These are phyloP conservation scores for Sporothrix schenckii DNA, from an alignment of 2,329 filamentous ascomycete species.

Conservation along the genomic window DNA sequence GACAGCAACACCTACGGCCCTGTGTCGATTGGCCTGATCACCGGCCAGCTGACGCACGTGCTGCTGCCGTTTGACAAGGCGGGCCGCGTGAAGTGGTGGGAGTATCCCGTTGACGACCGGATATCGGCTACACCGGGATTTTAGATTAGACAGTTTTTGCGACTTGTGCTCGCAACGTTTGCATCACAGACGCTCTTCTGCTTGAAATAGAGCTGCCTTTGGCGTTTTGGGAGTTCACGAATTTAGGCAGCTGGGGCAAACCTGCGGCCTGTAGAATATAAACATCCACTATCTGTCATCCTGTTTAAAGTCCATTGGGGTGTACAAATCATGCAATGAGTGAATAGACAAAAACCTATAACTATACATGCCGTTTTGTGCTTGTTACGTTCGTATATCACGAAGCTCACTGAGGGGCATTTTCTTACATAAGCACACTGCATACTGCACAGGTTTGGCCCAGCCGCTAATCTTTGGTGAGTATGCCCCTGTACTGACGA, in stretches of 20 bases:
- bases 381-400: background rate
- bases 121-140: slow-evolving; percentile 4
- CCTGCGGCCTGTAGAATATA: background rate
- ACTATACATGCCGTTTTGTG: no score
- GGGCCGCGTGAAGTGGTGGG: slow-evolving; percentile 61
- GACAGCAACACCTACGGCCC: slow-evolving; percentile 94
- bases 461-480: slow-evolving; percentile 1
- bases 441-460: background rate
- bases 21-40: slow-evolving; percentile 72
- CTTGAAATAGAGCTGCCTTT: background rate
- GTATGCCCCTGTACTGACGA: slow-evolving; percentile 5
- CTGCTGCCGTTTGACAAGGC: slow-evolving; percentile 68
- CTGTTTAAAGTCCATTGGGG: background rate
- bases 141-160: no score
- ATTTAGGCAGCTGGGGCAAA: background rate
- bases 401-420: slow-evolving; percentile 12
- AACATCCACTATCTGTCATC: background rate
- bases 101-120: slow-evolving; percentile 44
- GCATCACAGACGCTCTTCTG: background rate
- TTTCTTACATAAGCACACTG: background rate
- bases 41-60: slow-evolving; percentile 72
- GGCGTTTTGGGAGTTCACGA: background rate
- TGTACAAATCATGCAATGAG: no score
- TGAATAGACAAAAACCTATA: no score
- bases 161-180: background rate